These are phyloP conservation scores for Tritrichomonas musculus DNA, from an alignment of 208 protist genomes.

Conservation along the genomic window DNA sequence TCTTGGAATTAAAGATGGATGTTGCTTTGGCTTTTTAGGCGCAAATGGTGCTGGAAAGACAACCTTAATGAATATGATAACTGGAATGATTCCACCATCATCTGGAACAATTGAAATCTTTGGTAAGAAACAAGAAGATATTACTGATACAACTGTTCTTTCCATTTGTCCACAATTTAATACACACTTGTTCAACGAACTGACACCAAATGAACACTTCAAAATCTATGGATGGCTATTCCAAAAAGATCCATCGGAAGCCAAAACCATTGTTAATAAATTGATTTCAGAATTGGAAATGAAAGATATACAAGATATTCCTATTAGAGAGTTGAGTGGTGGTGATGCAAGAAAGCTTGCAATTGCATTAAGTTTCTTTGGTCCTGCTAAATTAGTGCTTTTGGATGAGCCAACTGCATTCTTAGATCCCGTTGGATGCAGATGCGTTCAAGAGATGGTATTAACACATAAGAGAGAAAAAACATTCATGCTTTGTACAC, in stretches of 20 bases:
- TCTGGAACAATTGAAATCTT: background rate
- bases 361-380: conserved; percentile 3
- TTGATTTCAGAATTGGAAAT: background rate
- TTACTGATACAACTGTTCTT: background rate
- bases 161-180: conserved; percentile 23
- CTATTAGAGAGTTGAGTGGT: background rate
- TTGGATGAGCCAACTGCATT: conserved; percentile 27
- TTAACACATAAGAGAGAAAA: background rate
- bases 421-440: background rate
- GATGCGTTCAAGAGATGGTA: background rate
- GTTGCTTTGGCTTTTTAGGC: conserved; percentile 44
- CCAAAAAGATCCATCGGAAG: background rate
- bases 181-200: background rate
- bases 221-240: background rate
- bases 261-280: background rate
- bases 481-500: conserved; percentile 28
- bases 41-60: conserved; percentile 49
- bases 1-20: background rate
- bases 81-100: conserved; percentile 27
- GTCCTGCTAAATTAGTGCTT: background rate
- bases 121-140: background rate
- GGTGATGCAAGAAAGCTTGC: conserved; percentile 4
- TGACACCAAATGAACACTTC: background rate
- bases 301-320: background rate
- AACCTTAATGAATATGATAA: conserved; percentile 45